phyloP scores from a whole-genome alignment of 2,329 filamentous ascomycete genomes.

The Phyllosticta ampelicida region DNA sequence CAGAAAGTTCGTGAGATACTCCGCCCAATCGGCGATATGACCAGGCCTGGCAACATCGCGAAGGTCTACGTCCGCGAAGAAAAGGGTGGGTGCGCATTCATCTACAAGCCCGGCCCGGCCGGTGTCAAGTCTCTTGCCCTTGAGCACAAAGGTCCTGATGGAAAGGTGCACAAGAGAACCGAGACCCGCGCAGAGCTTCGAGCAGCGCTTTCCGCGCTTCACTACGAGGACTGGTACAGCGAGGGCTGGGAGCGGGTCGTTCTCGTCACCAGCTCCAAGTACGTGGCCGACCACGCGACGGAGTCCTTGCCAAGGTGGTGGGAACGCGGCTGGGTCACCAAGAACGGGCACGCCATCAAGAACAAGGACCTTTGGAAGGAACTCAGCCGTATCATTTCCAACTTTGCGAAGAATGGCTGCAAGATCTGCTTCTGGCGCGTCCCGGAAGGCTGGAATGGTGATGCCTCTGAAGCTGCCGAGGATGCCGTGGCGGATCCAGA shows the following conservation, averaged over 20 bases:
- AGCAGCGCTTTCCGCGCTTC: slow-evolving; percentile 41
- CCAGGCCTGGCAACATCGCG: slow-evolving; percentile 13
- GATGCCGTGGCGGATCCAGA: not conserved
- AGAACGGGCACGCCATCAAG: not conserved
- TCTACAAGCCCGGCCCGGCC: slow-evolving; percentile 4
- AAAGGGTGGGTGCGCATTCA: slow-evolving; percentile 13
- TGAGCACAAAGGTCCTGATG: slow-evolving; percentile 35
- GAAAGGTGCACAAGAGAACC: slow-evolving; percentile 28
- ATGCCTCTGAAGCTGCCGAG: not conserved
- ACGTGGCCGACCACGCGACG: not conserved
- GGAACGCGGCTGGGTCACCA: not conserved
- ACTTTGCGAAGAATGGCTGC: not conserved
- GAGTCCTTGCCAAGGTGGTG: not conserved
- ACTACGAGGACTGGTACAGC: slow-evolving; percentile 33
- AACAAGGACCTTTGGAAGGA: not conserved
- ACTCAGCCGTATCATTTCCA: not conserved
- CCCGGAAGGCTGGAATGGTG: not conserved
- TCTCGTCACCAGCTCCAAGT: not conserved
- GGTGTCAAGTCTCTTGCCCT: slow-evolving; percentile 25
- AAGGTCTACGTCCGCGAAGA: not conserved
- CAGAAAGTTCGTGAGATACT: not conserved
- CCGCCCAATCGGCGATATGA: slow-evolving; percentile 27
- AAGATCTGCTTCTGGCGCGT: not conserved
- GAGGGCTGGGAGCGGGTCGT: slow-evolving; percentile 32
- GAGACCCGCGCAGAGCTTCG: slow-evolving; percentile 48